Evolutionary conservation across 192 early-diverging fungal genomes (phyloP), one percentile per base, ranked within the genome.

Genomic region (Radiomyces spectabilis): DNA sequence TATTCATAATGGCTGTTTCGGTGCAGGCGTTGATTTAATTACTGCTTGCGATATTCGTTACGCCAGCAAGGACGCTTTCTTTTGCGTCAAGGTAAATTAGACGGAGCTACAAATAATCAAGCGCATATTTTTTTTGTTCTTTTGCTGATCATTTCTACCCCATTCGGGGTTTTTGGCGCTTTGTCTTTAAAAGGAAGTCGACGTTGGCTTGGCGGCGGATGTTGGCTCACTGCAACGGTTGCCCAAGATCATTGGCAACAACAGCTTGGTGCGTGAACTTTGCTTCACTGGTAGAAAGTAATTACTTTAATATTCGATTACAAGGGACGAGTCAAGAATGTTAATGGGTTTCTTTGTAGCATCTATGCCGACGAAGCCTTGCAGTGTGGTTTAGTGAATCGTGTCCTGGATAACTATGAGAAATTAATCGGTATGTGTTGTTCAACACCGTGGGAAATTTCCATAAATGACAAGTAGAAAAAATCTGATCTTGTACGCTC

Each of bases 171-270:
- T n/a, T n/a, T n/a, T n/a, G n/a, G n/a, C n/a, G n/a, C n/a, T 32
- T 8, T 21, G 7, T 38, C 33, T 26, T 48, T 9, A 30, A 48
- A 4, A 77, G 74, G 87, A 95, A 76, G 88, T 93, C 13, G 91
- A 94, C 65, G 77, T 95, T 73, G 93, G 89, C 5, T 65, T 97
- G 66, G 90, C 90, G 13, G 95, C 95, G 6, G 95, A 97, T 62
- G 65, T 92, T 24, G 91, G 77, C 31, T n/a, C 92, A 24, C 77
- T 99, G 48, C 96, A 99, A 74, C 83, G 96, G 24, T 73, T 99
- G 19, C 93, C 93, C 45, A 97, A 97, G 73, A 77, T 95, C 5
- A 91, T 93, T 42, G 93, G 89, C 22, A 97, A 95, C 72, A 71
- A 83, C 53, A 85, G 84, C 66, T 86, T 88, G 85, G 86, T 95